Base-by-base conservation (phyloP, 129 eudicot species). In the Artemisia argyi region DNA sequence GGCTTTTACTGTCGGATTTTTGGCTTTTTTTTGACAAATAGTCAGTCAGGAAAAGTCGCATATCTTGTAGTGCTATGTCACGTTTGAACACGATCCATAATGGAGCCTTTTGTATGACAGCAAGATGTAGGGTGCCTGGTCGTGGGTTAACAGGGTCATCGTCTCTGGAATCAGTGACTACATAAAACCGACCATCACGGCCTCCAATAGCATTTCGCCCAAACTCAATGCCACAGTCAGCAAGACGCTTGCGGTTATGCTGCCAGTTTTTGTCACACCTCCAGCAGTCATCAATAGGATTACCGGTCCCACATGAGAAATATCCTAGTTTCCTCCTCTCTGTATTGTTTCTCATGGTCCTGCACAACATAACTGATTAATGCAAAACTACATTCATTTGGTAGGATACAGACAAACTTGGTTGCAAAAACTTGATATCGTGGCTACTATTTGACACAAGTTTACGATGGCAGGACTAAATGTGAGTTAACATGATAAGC, bases 211-310 rank as follows among this genome's bases (percentile, higher is more conserved):
- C 60, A n/a, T 54, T 54, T 8, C 18, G 16, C 18, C 60, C 60
- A 16, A 54, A 54, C 9, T 26, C 60, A 8, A 13, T 54, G 0
- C n/a, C 60, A 8, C 60, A 54, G 18, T 7, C 22, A 16, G 20
- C 20, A 4, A 54, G 55, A 13, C 55, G 14, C n/a, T 50, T 13
- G 12, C 55, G 55, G n/a, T 50, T 50, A 30, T 8, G 60, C 12
- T 14, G 60, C 60, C 60, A 54, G 17, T 54, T 54, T 8, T 17
- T 6, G 20, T 54, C 60, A 16, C 60, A 54, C 18, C 60, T 15
- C 60, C 60, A 54, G 60, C 60, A 54, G 22, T 54, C 60, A 19
- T 54, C 60, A 5, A 54, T 54, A 8, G 60, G 60, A 19, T 54
- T 54, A 19, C 60, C 60, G 2, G 60, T 54, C 9, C 19, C 18